Conservation (phyloP, 1,139 yeast species). For the Starmera stellimalicola region DNA sequence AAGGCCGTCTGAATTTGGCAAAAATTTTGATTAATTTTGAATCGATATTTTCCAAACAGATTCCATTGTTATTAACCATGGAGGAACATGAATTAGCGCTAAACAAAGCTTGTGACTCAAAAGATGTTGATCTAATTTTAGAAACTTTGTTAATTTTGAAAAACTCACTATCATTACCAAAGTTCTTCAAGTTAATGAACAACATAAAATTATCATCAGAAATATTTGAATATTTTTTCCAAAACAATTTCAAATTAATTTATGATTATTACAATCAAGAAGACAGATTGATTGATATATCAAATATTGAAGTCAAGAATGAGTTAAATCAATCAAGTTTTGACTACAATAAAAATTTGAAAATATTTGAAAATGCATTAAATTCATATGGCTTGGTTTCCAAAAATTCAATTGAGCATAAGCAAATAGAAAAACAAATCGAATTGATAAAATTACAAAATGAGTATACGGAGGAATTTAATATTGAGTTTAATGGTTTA, state of each 20-base stretch:
- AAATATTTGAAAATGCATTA: slow-evolving; percentile 17
- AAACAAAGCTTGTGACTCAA: slow-evolving; percentile 56
- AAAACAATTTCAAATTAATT: slow-evolving; percentile 27
- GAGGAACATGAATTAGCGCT: slow-evolving; percentile 69
- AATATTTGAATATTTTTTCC: slow-evolving; percentile 32
- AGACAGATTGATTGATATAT: slow-evolving; percentile 39
- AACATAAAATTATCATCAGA: slow-evolving; percentile 32
- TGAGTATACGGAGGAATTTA: slow-evolving; percentile 44
- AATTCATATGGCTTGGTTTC: slow-evolving; percentile 17
- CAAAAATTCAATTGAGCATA: slow-evolving; percentile 18
- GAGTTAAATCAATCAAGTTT: slow-evolving; percentile 10
- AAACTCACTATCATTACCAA: slow-evolving; percentile 38
- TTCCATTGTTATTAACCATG: slow-evolving; percentile 56
- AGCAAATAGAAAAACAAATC: slow-evolving; percentile 38
- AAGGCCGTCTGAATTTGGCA: slow-evolving; percentile 69
- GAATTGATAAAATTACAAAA: slow-evolving; percentile 44
- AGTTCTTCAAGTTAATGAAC: slow-evolving; percentile 44
- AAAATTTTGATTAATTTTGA: slow-evolving; percentile 59
- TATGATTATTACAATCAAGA: slow-evolving; percentile 52
- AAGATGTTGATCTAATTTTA: slow-evolving; percentile 54
- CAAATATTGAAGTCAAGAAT: slow-evolving; percentile 29
- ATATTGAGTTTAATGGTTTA: slow-evolving; percentile 40
- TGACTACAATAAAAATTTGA: slow-evolving; percentile 20
- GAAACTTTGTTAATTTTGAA: slow-evolving; percentile 49
- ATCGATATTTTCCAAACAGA: slow-evolving; percentile 52